phyloP scores from a whole-genome alignment of 2,329 filamentous ascomycete genomes.

The Ceratocystis alfenasii region DNA sequence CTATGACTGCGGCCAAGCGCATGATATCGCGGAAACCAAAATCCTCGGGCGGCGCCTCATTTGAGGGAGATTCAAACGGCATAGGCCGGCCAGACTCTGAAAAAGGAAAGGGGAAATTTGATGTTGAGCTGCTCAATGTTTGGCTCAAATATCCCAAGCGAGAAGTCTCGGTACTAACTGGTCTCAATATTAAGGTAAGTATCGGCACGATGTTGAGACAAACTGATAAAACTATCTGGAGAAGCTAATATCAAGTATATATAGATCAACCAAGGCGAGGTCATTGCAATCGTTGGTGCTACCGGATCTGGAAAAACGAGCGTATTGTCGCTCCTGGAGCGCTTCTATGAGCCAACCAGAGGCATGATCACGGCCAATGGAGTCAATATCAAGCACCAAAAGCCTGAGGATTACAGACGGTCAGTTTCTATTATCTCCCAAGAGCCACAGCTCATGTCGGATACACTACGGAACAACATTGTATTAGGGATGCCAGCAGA shows the following conservation, averaged over 20 bases:
- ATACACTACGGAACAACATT: constrained; percentile 57
- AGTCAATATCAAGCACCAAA: constrained; percentile 36
- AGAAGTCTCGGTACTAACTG: constrained; percentile 19
- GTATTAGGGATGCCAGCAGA: constrained; percentile 32
- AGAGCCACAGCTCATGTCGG: constrained; percentile 34
- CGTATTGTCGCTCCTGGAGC: constrained; percentile 27
- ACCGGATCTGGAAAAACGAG: constrained; percentile 27
- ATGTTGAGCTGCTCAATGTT: constrained; percentile 22
- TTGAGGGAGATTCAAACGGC: not conserved
- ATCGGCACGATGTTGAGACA: not conserved
- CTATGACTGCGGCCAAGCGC: constrained; percentile 46
- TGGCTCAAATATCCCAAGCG: constrained; percentile 23
- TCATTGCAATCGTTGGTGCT: constrained; percentile 21
- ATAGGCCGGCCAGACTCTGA: not conserved
- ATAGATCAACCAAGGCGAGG: constrained; percentile 22
- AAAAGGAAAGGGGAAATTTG: not conserved
- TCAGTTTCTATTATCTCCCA: constrained; percentile 46
- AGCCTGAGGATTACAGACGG: constrained; percentile 36
- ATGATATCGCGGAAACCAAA: constrained; percentile 30
- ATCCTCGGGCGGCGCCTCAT: not conserved
- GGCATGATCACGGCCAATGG: constrained; percentile 39
- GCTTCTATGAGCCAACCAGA: constrained; percentile 22
- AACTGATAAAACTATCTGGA: not conserved
- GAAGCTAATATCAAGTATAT: not conserved
- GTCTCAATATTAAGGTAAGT: constrained; percentile 22